These are phyloP conservation scores for Trichomonascaceae sp. DNA, from an alignment of 1,139 yeast genomes.

Conservation along the genomic window DNA sequence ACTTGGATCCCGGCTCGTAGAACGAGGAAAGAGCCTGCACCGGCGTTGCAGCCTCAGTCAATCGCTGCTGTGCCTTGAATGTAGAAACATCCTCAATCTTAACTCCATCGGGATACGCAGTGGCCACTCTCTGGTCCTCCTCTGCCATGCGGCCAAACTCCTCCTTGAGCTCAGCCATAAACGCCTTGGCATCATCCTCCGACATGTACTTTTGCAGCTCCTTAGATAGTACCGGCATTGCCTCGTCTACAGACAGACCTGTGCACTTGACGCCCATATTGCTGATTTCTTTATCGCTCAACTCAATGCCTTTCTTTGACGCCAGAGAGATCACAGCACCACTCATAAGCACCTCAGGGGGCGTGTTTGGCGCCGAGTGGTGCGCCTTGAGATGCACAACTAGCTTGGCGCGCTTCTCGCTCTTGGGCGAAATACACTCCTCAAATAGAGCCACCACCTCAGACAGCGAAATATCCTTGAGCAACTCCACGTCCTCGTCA, in stretches of 20 bases:
- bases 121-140: conserved; percentile 2
- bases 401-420: conserved; percentile 33
- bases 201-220: conserved; percentile 9
- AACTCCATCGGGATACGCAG: conserved; percentile 13
- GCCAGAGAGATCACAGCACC: conserved; percentile 33
- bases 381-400: conserved; percentile 60
- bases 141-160: conserved; percentile 8
- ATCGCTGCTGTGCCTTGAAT: conserved; percentile 20
- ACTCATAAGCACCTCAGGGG: conserved; percentile 12
- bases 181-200: conserved; percentile 6
- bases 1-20: conserved; percentile 18
- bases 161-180: conserved; percentile 8
- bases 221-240: conserved; percentile 5
- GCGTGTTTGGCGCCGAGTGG: conserved; percentile 25
- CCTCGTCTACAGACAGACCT: conserved; percentile 7
- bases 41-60: conserved; percentile 25
- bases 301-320: conserved; percentile 57
- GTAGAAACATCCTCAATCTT: conserved; percentile 14
- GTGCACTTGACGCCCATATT: conserved; percentile 11
- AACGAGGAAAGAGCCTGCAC: conserved; percentile 18
- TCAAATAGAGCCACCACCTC: conserved; percentile 48
- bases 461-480: conserved; percentile 39
- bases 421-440: conserved; percentile 30
- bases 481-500: conserved; percentile 42
- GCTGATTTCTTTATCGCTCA: conserved; percentile 14